Evolutionary conservation across 208 protist species (phyloP).

Genomic region (Acanthamoeba sp.): DNA sequence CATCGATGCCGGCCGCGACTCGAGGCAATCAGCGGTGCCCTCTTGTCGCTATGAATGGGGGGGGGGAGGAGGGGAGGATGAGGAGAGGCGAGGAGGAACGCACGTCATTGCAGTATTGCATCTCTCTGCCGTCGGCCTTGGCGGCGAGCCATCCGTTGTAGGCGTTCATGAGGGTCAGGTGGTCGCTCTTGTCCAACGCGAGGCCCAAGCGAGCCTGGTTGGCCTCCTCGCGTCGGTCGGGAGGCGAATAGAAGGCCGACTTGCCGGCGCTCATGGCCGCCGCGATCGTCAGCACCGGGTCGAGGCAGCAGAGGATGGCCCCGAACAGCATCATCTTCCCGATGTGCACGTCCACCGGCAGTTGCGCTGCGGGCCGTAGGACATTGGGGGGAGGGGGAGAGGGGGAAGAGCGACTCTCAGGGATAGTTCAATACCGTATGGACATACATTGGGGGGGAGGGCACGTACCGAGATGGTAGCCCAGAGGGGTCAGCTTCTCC

Average conservation of each 20-base stretch:
- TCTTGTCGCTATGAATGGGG: too few relatives aligned
- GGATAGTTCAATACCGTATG: neutral
- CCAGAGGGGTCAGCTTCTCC: slow-evolving; percentile 68
- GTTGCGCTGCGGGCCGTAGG: too few relatives aligned
- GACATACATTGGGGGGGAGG: neutral
- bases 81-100: neutral
- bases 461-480: slow-evolving; percentile 53
- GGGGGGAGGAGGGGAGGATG: too few relatives aligned
- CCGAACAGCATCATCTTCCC: slow-evolving; percentile 97
- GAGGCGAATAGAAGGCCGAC: slow-evolving; percentile 87
- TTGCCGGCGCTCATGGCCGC: slow-evolving; percentile 88
- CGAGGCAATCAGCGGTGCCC: too few relatives aligned
- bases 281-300: slow-evolving; percentile 97
- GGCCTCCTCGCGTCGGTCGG: slow-evolving; percentile 94
- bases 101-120: slow-evolving; percentile 62
- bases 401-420: too few relatives aligned
- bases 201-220: slow-evolving; percentile 87
- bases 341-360: slow-evolving; percentile 85
- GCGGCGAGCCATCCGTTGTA: slow-evolving; percentile 69
- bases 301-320: slow-evolving; percentile 95
- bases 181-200: slow-evolving; percentile 60
- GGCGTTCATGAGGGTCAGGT: slow-evolving; percentile 58
- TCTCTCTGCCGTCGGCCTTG: slow-evolving; percentile 36
- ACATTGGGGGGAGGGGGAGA: slow-evolving; percentile 28
- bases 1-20: neutral